Evolutionary conservation across 306 rosid genomes (phyloP).

Genomic region (Datisca glomerata): DNA sequence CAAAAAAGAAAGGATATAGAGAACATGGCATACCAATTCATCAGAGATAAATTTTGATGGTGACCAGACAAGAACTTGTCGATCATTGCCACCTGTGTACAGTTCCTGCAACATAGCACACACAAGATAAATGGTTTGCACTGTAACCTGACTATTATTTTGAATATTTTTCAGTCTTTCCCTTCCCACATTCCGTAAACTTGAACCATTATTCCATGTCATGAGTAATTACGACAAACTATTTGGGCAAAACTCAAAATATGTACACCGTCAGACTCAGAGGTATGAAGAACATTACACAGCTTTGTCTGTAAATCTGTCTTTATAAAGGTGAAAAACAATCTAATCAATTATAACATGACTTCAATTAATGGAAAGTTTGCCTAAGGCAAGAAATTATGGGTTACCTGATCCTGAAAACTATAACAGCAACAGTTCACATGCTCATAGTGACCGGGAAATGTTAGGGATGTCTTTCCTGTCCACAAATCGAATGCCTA

Average conservation of each 20-base stretch:
- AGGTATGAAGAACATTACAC: too few relatives aligned
- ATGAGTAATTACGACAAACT: not conserved
- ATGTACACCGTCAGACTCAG: too few relatives aligned
- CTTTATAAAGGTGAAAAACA: too few relatives aligned
- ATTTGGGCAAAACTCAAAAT: not conserved
- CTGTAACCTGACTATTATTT: too few relatives aligned
- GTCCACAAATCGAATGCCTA: constrained; percentile 90
- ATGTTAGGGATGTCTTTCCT: constrained; percentile 45
- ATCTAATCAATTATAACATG: too few relatives aligned
- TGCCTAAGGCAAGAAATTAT: constrained; percentile 5
- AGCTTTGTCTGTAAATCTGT: too few relatives aligned
- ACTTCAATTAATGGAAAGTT: not conserved
- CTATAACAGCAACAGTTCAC: constrained; percentile 82
- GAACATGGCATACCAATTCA: constrained; percentile 36
- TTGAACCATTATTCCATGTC: not conserved
- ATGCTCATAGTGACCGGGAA: constrained; percentile 75
- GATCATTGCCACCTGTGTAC: constrained; percentile 88
- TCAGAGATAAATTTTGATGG: constrained; percentile 38
- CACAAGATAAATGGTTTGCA: too few relatives aligned
- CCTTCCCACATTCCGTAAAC: too few relatives aligned
- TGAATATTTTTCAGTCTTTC: too few relatives aligned
- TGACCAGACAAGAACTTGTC: constrained; percentile 85
- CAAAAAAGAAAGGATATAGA: not conserved
- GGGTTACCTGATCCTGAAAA: constrained; percentile 66
- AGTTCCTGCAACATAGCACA: constrained; percentile 44